Base-by-base conservation (phyloP, 331 rosid genomes). In the Cydonia oblonga region DNA sequence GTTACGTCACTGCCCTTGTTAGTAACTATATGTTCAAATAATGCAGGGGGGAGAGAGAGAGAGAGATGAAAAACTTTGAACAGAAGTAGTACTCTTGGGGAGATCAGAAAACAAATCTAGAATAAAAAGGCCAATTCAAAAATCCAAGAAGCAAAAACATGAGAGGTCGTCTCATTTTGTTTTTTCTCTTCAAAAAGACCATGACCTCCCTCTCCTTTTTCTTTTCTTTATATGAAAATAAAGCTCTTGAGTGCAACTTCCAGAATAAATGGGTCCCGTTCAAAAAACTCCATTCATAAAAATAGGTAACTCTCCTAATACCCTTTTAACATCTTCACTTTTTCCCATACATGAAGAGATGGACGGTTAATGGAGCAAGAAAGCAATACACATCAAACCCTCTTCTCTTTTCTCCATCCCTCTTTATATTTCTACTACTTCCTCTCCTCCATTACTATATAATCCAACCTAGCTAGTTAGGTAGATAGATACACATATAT, bases 271-370 rank as follows among this genome's bases (percentile, higher is more conserved):
- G 78, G 63, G 84, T 82, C 80, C 73, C 79, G 71, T 74, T 84
- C 5, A 24, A 23, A 83, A 6, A 53, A 7, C 42, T 25, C 62
- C 26, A n/a, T 22, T 30, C 70, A 30, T 49, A 69, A 66, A 54
- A 69, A 60, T 24, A 86, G 69, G 80, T 79, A 86, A 74, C 84
- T 82, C 79, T 89, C 85, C 29, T 32, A 44, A 44, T 79, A 64
- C 64, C 81, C 83, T 76, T 83, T 83, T 58, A 25, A 77, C 66
- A 23, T 6, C 80, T 77, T 23, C 79, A 15, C 84, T 76, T 83
- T 79, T 83, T 7, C 80, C 85, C 78, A 81, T 83, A 84, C 91
- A 75, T 79, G 80, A 80, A 84, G 68, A 73, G 58, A 73, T 75
- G 78, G 75, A 83, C 64, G 83, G 86, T 73, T 77, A 49, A 72